phyloP scores from a whole-genome alignment of 1,284 basidiomycete genomes.

The Cerrena zonata region DNA sequence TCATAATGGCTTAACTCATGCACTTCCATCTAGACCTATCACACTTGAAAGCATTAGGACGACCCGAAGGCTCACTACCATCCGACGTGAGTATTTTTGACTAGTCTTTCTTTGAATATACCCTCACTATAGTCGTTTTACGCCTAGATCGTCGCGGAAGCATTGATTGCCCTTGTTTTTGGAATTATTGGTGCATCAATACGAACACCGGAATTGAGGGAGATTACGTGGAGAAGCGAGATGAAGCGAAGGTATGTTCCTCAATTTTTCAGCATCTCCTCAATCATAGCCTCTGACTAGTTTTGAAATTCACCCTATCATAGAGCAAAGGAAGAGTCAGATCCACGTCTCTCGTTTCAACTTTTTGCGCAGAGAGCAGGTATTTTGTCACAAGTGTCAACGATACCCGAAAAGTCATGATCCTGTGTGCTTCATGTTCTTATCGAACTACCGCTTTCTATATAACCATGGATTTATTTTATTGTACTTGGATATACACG shows the following conservation, averaged over 20 bases:
- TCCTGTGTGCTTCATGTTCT: not conserved
- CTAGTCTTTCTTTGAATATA: not conserved
- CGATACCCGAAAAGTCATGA: not conserved
- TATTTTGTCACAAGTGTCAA: slow-evolving; percentile 11
- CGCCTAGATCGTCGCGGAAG: slow-evolving; percentile 66
- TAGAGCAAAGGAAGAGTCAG: slow-evolving; percentile 76
- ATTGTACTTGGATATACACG: too few relatives aligned
- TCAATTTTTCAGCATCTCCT: not conserved
- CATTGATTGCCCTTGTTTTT: slow-evolving; percentile 56
- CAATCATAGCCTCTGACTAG: not conserved
- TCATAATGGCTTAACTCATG: too few relatives aligned
- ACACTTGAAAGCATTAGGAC: slow-evolving; percentile 65
- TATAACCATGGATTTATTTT: too few relatives aligned
- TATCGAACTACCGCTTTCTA: not conserved
- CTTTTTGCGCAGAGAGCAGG: slow-evolving; percentile 62
- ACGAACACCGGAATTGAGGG: slow-evolving; percentile 64
- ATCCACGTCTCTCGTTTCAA: slow-evolving; percentile 67
- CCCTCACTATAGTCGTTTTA: not conserved
- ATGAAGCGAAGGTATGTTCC: slow-evolving; percentile 68
- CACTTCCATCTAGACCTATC: slow-evolving; percentile 52
- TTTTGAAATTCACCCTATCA: slow-evolving; percentile 1
- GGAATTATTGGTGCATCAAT: slow-evolving; percentile 63
- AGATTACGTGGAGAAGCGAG: slow-evolving; percentile 85
- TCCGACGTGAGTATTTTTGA: slow-evolving; percentile 42
- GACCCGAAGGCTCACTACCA: slow-evolving; percentile 61